Evolutionary conservation across 2,329 filamentous ascomycete genomes (phyloP), one percentile per base, ranked within the genome.

Genomic region (Cercospora zeina): DNA sequence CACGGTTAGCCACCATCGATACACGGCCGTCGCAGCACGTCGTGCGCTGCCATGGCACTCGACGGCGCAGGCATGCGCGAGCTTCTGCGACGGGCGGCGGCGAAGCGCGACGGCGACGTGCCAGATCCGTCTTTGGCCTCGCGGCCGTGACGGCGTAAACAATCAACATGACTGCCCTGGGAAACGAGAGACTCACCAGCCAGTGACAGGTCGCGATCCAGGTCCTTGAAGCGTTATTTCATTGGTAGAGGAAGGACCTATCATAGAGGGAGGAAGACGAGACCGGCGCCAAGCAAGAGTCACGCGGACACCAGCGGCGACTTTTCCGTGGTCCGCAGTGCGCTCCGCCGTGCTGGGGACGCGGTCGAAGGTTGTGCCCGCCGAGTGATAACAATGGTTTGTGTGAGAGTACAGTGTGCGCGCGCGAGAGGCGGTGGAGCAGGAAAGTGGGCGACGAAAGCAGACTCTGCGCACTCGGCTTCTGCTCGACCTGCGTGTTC

Each of bases 141-240:
- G 39, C 50, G 37, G 33, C 37, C 27, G 10, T 34, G 54, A 49
- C 39, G 54, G 54, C 54, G 61, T 59, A 62, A 59, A 62, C 61
- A 62, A 59, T 62, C 55, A 59, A 55, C 49, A 58, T 47, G 30
- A 36, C 56, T 50, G 42, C 56, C 56, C 27, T 36, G 33, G 61
- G 61, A 54, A 56, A 59, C 31, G 47, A 62, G 57, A 59, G 49
- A 62, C 56, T 55, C 55, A 45, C 56, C 54, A 59, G 57, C 56
- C 55, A 62, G 58, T 62, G 61, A 62, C 61, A 42, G 56, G 58
- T 47, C 54, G 61, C 61, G 61, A 58, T 58, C 51, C 56, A 57
- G 57, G 61, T 58, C 56, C 61, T 62, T 59, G 59, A 51, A 51
- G 47, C 58, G 54, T 62, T 59, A 59, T 59, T 59, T 39, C 37